Base-by-base conservation (phyloP, 2,329 filamentous ascomycete genomes). In the Diplocarpon mali region DNA sequence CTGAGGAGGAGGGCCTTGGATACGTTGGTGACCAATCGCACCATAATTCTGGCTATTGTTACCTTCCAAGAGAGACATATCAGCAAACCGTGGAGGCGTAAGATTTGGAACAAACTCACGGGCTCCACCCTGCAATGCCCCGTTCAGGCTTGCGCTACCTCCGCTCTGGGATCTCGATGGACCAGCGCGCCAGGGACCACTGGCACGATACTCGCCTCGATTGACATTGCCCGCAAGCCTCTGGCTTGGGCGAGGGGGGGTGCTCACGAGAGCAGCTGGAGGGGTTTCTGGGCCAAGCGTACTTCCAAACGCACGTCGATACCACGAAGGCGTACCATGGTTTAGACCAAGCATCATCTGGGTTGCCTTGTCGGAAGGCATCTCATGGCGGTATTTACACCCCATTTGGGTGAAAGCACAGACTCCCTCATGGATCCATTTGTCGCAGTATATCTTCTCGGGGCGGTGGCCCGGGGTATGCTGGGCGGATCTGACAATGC, bases 351-450 rank as follows among this genome's bases (percentile, higher is more conserved):
- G 70, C 6, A 72, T 69, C 35, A 75, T 67, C 54, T 93, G 76
- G 1, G 78, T 84, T 0, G 69, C 67, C 40, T 70, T 69, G 52
- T 88, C 78, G 20, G 67, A 64, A 0, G 89, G 89, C 83, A 95
- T 94, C 61, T 92, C 85, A 62, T 95, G 89, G 66, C 88, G 90
- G 69, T 80, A 95, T 53, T 81, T 78, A 67, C 89, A 95, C 0
- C 89, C 88, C 58, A 89, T 81, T 61, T 93, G 85, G 3, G 75
- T 80, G 62, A 86, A 95, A 50, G 83, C 83, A 61, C 89, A 95
- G 35, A 85, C 78, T 15, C 87, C 88, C 47, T 84, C 81, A 55
- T 85, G 80, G 44, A 95, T 81, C 88, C 88, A 95, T 63, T 90
- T 86, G 47, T 87, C 85, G 65, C 88, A 95, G 63, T 83, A 94